Evolutionary conservation across 1,284 basidiomycete species (phyloP), one percentile per base, ranked within the genome.

Genomic region (Puccinia triticina): DNA sequence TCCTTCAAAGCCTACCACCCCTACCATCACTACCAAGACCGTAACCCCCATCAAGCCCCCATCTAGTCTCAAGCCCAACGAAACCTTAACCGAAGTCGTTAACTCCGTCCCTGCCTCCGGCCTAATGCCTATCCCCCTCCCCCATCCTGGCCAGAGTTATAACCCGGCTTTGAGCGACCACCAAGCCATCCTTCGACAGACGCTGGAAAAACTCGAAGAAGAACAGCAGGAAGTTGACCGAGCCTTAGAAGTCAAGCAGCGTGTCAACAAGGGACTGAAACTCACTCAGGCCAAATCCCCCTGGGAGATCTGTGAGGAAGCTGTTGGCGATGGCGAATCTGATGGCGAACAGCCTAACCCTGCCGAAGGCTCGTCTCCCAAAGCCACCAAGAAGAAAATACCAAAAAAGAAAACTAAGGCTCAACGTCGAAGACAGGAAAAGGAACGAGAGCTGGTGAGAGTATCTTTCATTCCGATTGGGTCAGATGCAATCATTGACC

Each of bases 291-390:
- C 32, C 26, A 81, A 81, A 32, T 37, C 66, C 11, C 55, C 34
- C 46, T 73, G 67, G 69, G 78, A 81, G n/a, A 55, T 61, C 43
- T 81, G 78, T 71, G 53, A 81, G 59, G 78, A 81, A 71, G 77
- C 66, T 11, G 50, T 69, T 12, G 77, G 66, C 40, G 78, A 73
- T 64, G 78, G 67, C 16, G 71, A 81, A 46, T 46, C 23, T 48
- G 55, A 81, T 48, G 78, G 64, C 8, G 78, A 81, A 43, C 46
- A 59, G 18, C 59, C 59, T 64, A 43, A 53, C 29, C 48, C 40
- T 10, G 23, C 32, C 37, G 7, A 34, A 40, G 55, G 14, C 37
- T n/a, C 37, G 3, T 61, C 55, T 37, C 50, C 37, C 50, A 61
- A 76, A 40, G 48, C 64, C 55, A 71, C 55, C 5, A 81, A 81